phyloP scores from a whole-genome alignment of 257 asterid species.

The Craterostigma plantagineum region DNA sequence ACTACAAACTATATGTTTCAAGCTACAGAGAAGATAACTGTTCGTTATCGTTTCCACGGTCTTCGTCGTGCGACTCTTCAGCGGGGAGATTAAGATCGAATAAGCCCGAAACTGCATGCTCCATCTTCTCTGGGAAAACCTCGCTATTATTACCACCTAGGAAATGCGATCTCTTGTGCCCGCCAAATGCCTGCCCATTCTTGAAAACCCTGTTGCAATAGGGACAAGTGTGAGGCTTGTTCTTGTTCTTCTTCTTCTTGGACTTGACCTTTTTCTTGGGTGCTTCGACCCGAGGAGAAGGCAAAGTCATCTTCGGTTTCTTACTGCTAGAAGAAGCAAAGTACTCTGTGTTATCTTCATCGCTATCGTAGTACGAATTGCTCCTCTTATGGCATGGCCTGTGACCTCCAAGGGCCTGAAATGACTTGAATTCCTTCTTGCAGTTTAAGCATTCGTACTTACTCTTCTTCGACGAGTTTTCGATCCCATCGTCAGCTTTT shows the following conservation, averaged over 20 bases:
- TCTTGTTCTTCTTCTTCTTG: conserved; percentile 43
- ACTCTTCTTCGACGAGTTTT: neutral
- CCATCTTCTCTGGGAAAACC: too few species aligned
- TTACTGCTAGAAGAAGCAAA: conserved; percentile 12
- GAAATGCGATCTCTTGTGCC: conserved; percentile 90
- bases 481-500: neutral
- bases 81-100: too few species aligned
- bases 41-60: too few species aligned
- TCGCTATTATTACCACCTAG: conserved; percentile 8
- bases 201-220: conserved; percentile 65
- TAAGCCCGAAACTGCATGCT: too few species aligned
- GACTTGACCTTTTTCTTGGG: too few species aligned
- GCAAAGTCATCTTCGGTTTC: conserved; percentile 17
- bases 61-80: too few species aligned
- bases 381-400: conserved; percentile 72
- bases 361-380: conserved; percentile 36
- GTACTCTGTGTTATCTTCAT: conserved; percentile 37
- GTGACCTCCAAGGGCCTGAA: conserved; percentile 91
- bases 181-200: conserved; percentile 96
- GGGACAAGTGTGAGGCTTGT: conserved; percentile 75
- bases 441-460: conserved; percentile 77
- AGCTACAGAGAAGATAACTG: too few species aligned
- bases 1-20: too few species aligned
- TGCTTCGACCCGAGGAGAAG: too few species aligned
- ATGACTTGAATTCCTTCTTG: conserved; percentile 63